These are phyloP conservation scores for Aspergillus sp. DNA, from an alignment of 2,329 filamentous ascomycete species.

Conservation along the genomic window DNA sequence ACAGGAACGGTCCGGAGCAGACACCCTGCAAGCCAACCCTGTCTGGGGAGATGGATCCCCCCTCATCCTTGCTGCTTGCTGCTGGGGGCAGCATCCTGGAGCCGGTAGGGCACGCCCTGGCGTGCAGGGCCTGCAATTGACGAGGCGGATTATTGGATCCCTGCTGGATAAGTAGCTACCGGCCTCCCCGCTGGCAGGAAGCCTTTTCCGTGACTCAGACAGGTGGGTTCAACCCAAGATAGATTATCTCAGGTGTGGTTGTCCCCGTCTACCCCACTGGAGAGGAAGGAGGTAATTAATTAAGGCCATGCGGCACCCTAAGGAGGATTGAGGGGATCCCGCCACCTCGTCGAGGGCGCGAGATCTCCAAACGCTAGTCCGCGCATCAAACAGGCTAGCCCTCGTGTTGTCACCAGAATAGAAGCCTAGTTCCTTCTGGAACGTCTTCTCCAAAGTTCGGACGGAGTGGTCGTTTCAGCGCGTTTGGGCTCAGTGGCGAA, in stretches of 20 bases:
- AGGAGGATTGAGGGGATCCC: background rate
- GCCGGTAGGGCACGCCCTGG: too few relatives aligned
- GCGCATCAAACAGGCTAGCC: too few relatives aligned
- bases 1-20: background rate
- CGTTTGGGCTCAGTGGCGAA: slow-evolving; percentile 2
- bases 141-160: background rate
- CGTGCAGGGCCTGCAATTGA: too few relatives aligned
- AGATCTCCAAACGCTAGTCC: too few relatives aligned
- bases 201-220: slow-evolving; percentile 9
- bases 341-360: background rate
- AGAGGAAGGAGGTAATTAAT: slow-evolving; percentile 8
- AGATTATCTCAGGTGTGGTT: background rate
- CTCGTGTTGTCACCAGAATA: background rate
- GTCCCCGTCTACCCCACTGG: background rate
- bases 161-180: background rate
- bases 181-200: slow-evolving; percentile 5
- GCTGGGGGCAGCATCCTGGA: background rate
- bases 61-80: background rate
- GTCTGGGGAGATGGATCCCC: background rate
- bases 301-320: background rate
- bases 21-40: background rate
- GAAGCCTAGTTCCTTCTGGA: slow-evolving; percentile 19
- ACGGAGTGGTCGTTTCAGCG: too few relatives aligned
- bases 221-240: slow-evolving; percentile 2
- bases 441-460: too few relatives aligned